Evolutionary conservation across 2,329 filamentous ascomycete species (phyloP).

Genomic region (Penicillium sp.): DNA sequence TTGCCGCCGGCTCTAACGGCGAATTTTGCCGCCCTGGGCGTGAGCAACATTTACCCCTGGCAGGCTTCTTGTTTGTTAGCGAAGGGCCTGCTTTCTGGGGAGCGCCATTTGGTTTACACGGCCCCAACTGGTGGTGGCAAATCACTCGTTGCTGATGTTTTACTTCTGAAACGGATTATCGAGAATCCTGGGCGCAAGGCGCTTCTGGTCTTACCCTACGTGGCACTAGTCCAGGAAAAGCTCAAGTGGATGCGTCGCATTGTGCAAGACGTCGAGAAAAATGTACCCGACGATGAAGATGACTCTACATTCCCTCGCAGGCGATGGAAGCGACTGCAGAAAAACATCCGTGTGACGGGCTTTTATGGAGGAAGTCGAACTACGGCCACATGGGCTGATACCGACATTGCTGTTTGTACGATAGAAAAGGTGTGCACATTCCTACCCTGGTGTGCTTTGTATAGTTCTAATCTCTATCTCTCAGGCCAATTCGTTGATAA

Average conservation of each 20-base stretch:
- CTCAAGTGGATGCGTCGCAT: constrained; percentile 71
- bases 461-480: constrained; percentile 4
- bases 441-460: neutral
- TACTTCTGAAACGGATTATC: constrained; percentile 73
- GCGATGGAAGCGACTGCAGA: constrained; percentile 59
- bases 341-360: constrained; percentile 65
- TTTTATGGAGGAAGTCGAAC: constrained; percentile 75
- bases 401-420: constrained; percentile 77
- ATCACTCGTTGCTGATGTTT: constrained; percentile 70
- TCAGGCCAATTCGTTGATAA: constrained; percentile 73
- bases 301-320: constrained; percentile 47
- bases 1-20: constrained; percentile 62
- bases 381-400: constrained; percentile 68
- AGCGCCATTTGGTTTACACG: constrained; percentile 74
- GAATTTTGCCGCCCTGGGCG: constrained; percentile 69
- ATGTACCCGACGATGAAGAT: constrained; percentile 36
- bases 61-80: constrained; percentile 73
- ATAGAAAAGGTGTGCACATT: constrained; percentile 66
- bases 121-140: constrained; percentile 79
- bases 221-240: constrained; percentile 79
- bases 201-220: constrained; percentile 73
- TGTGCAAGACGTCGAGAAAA: constrained; percentile 60
- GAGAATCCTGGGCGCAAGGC: constrained; percentile 66
- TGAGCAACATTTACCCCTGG: constrained; percentile 76
- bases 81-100: constrained; percentile 65